Conservation (phyloP, 2,329 filamentous ascomycete genomes). For the Cladosporium sp. region DNA sequence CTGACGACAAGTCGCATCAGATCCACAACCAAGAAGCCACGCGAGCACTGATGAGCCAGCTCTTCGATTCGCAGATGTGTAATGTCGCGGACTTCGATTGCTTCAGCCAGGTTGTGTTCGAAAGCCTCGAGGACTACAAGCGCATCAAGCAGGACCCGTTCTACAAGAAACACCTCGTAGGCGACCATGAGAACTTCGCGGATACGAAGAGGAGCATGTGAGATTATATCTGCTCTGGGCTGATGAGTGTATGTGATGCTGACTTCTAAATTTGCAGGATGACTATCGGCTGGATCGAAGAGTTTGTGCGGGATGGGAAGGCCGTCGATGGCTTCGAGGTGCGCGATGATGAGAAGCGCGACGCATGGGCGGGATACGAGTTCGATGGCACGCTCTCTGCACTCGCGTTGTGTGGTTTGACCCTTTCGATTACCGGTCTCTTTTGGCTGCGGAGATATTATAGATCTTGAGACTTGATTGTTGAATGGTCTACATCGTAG, state of each 20-base stretch:
- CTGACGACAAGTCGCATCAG: constrained; percentile 29
- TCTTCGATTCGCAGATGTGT: constrained; percentile 50
- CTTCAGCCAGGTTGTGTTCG: constrained; percentile 52
- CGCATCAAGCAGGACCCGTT: constrained; percentile 52
- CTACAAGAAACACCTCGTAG: constrained; percentile 48
- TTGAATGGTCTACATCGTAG: no score
- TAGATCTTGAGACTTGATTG: no score
- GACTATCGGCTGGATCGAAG: constrained; percentile 51
- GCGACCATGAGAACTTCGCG: constrained; percentile 53
- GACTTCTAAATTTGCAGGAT: constrained; percentile 36
- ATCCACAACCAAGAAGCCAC: constrained; percentile 45
- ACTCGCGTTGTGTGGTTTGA: not conserved
- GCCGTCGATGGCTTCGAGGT: not conserved
- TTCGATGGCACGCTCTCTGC: not conserved
- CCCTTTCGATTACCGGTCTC: not conserved
- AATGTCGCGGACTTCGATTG: constrained; percentile 54
- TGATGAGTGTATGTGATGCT: no score
- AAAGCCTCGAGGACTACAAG: constrained; percentile 48
- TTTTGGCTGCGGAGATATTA: not conserved
- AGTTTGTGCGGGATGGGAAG: constrained; percentile 44
- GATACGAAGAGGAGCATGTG: constrained; percentile 48
- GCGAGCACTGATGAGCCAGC: constrained; percentile 42
- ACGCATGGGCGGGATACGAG: no score
- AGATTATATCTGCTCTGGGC: constrained; percentile 19
- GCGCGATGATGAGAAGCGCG: not conserved